These are phyloP conservation scores for Alternaria longipes DNA, from an alignment of 2,329 filamentous ascomycete genomes.

Conservation along the genomic window DNA sequence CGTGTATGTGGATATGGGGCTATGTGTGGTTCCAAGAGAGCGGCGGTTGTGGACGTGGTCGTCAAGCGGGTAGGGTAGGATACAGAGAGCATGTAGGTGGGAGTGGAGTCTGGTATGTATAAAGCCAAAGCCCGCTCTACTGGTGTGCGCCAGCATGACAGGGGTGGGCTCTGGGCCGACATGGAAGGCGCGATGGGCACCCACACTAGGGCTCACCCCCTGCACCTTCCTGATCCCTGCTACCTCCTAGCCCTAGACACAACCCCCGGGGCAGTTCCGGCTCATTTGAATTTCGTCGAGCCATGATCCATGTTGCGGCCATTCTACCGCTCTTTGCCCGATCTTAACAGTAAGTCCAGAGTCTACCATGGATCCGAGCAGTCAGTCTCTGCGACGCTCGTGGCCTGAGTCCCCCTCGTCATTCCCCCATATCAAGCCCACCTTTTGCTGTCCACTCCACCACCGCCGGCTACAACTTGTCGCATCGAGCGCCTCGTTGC, in stretches of 20 bases:
- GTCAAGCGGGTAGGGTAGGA: neutral
- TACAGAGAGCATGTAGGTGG: slow-evolving; percentile 9
- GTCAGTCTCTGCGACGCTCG: slow-evolving; percentile 19
- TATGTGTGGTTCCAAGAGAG: neutral
- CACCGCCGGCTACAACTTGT: slow-evolving; percentile 1
- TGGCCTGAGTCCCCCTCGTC: neutral
- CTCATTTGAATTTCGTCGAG: neutral
- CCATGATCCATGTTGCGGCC: slow-evolving; percentile 18
- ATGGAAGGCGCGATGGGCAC: slow-evolving; percentile 29
- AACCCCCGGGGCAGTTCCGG: slow-evolving; percentile 21
- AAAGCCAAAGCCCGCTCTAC: slow-evolving; percentile 21
- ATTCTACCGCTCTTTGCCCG: slow-evolving; percentile 19
- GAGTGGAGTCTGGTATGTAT: slow-evolving; percentile 36
- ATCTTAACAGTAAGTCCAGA: neutral
- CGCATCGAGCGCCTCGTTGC: slow-evolving; percentile 20
- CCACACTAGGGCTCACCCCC: slow-evolving; percentile 27
- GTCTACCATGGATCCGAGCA: slow-evolving; percentile 2
- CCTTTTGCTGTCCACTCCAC: neutral
- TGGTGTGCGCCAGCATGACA: slow-evolving; percentile 20
- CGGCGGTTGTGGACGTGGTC: slow-evolving; percentile 1
- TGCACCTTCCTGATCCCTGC: slow-evolving; percentile 17
- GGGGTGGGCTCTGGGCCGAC: slow-evolving; percentile 30
- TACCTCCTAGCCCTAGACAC: slow-evolving; percentile 18
- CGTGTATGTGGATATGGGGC: neutral
- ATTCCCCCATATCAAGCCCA: neutral